A percentile compares a stretch with the other conserved stretches of the same genome.
These are phyloP conservation scores for Huntiella moniliformis DNA, from an alignment of 2,329 filamentous ascomycete genomes.

Conservation along the genomic window DNA sequence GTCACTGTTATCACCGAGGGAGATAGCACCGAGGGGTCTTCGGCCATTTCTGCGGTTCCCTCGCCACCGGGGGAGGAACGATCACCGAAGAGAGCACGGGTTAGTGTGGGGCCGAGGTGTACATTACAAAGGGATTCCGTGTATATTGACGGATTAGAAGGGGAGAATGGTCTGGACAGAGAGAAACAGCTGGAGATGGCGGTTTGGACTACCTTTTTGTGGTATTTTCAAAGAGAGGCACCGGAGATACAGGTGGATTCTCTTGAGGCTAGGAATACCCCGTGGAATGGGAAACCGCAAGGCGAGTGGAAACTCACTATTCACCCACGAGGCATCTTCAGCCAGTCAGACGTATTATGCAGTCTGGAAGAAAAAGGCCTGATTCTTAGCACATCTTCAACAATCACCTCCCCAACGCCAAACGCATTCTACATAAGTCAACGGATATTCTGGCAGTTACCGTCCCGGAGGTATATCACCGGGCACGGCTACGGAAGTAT, in stretches of 20 bases:
- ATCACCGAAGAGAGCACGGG: no score
- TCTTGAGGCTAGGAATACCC: conserved; percentile 41
- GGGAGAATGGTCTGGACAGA: not conserved
- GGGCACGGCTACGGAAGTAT: conserved; percentile 31
- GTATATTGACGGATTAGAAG: not conserved
- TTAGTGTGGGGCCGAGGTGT: no score
- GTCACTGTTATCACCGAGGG: no score
- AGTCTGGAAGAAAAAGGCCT: conserved; percentile 84
- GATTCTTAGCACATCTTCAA: not conserved
- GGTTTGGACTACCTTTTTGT: conserved; percentile 85
- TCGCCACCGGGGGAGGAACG: no score
- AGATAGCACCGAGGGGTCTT: no score
- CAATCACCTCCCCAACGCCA: conserved; percentile 38
- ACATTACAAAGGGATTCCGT: not conserved
- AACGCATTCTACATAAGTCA: conserved; percentile 64
- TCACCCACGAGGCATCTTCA: conserved; percentile 47
- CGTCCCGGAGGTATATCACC: conserved; percentile 73
- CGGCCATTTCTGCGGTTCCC: no score
- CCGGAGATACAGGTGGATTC: conserved; percentile 47
- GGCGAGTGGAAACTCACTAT: conserved; percentile 47
- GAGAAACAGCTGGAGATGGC: conserved; percentile 66
- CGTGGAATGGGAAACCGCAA: conserved; percentile 49
- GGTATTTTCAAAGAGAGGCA: conserved; percentile 85
- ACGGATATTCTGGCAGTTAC: conserved; percentile 80
- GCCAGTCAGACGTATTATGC: conserved; percentile 71